A percentile compares a stretch with the other conserved stretches of the same genome.
These are phyloP conservation scores for Melastoma candidum DNA, from an alignment of 441 rosid genomes.

Conservation along the genomic window DNA sequence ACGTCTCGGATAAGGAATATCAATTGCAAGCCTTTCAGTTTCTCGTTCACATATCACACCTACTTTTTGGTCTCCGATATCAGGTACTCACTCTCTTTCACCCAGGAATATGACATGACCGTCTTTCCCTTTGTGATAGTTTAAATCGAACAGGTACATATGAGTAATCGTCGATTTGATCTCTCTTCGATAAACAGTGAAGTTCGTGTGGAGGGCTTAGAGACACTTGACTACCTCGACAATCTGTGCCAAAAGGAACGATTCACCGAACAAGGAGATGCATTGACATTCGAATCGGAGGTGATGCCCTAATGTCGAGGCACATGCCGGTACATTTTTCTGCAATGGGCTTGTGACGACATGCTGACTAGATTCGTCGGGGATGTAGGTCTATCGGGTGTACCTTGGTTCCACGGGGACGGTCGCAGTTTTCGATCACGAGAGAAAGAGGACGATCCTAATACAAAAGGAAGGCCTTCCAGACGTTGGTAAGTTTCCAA, in stretches of 20 bases:
- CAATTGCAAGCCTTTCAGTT: constrained; percentile 46
- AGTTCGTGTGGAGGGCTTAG: constrained; percentile 50
- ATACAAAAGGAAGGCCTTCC: too few species aligned
- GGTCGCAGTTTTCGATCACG: too few species aligned
- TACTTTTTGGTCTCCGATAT: constrained; percentile 55
- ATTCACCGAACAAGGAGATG: constrained; percentile 50
- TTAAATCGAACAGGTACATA: too few species aligned
- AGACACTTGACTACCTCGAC: constrained; percentile 50
- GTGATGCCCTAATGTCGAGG: constrained; percentile 19
- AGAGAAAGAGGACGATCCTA: too few species aligned
- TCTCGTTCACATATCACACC: constrained; percentile 53
- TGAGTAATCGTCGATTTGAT: too few species aligned
- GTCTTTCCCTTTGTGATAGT: background rate
- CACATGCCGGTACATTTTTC: too few species aligned
- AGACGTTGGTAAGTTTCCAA: too few species aligned
- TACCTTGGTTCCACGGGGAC: too few species aligned
- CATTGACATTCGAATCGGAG: constrained; percentile 46
- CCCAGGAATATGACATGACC: background rate
- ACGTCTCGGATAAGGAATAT: constrained; percentile 47
- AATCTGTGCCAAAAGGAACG: constrained; percentile 37
- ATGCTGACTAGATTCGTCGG: background rate
- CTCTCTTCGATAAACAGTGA: constrained; percentile 18
- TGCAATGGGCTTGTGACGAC: too few species aligned
- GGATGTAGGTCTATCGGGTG: too few species aligned
- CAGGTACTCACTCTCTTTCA: constrained; percentile 26